Conservation (phyloP, 805 yeast species). For the Saccharomycopsis amapae region DNA sequence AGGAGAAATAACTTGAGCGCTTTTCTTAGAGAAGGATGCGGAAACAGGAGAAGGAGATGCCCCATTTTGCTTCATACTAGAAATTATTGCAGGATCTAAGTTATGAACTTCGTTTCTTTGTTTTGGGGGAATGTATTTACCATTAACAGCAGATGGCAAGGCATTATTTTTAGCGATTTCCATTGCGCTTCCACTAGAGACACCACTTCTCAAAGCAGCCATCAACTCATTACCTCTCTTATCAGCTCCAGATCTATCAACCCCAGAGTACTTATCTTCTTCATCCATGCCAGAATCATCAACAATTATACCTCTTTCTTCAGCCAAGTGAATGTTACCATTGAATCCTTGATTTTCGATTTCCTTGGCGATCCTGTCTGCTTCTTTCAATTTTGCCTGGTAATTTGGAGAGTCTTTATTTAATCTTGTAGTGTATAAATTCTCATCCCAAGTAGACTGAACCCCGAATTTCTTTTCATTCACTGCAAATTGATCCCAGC, state of each 20-base stretch:
- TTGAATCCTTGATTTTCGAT: conserved; percentile 61
- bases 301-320: conserved; percentile 73
- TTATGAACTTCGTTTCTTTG: conserved; percentile 40
- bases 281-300: conserved; percentile 90
- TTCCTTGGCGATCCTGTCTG: conserved; percentile 75
- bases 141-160: conserved; percentile 25
- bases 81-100: conserved; percentile 60
- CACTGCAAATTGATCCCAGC: conserved; percentile 95
- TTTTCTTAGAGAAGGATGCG: conserved; percentile 14
- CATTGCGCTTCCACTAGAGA: conserved; percentile 10
- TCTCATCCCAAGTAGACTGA: conserved; percentile 70
- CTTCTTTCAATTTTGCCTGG: conserved; percentile 53
- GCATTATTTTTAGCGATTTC: background rate
- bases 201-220: conserved; percentile 36
- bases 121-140: conserved; percentile 49
- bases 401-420: conserved; percentile 70
- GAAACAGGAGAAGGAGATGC: conserved; percentile 28
- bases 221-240: conserved; percentile 40
- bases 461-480: conserved; percentile 87
- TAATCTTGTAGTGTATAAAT: conserved; percentile 61
- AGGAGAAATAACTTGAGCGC: no score
- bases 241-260: conserved; percentile 62
- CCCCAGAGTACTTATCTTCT: conserved; percentile 95
- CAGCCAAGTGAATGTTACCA: conserved; percentile 77
- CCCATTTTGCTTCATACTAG: conserved; percentile 29